These are phyloP conservation scores for Lolium perenne DNA, from an alignment of 176 grass and related monocot genomes.

Conservation along the genomic window DNA sequence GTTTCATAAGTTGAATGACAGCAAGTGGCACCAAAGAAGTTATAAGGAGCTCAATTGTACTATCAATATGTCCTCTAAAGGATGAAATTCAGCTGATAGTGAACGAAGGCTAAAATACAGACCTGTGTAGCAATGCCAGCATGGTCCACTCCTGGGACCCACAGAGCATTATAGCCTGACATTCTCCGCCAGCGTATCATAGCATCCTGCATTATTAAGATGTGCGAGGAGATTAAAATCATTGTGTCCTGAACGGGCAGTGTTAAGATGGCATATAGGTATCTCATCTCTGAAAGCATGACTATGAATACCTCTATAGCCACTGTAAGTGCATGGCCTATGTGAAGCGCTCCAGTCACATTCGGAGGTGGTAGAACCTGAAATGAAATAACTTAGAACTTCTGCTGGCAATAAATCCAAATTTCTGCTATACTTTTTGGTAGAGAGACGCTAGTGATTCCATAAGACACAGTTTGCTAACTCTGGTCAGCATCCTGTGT, in stretches of 20 bases:
- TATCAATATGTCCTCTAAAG: neutral
- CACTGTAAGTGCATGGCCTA: constrained; percentile 29
- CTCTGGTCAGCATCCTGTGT: neutral
- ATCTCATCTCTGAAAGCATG: neutral
- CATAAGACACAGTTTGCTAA: neutral
- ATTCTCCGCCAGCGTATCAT: constrained; percentile 90
- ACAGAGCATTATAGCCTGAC: constrained; percentile 90
- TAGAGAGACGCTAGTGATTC: neutral
- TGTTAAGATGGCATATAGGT: constrained; percentile 12
- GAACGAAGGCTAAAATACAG: constrained; percentile 29
- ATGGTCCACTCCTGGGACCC: constrained; percentile 96
- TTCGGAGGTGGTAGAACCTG: constrained; percentile 31
- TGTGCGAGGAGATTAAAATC: constrained; percentile 17
- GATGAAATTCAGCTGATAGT: constrained; percentile 9
- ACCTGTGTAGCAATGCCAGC: constrained; percentile 99
- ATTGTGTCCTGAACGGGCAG: constrained; percentile 14
- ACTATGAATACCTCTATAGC: constrained; percentile 65
- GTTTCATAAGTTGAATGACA: constrained; percentile 30
- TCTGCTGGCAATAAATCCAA: neutral
- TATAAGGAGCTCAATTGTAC: constrained; percentile 24
- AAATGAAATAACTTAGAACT: constrained; percentile 3
- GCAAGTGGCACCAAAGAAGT: neutral
- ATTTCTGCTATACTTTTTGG: neutral
- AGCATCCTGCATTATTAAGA: constrained; percentile 66
- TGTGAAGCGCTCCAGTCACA: constrained; percentile 33